Conservation (phyloP, 2,329 filamentous ascomycete genomes). For the Dryadomyces quercus-mongolicae region DNA sequence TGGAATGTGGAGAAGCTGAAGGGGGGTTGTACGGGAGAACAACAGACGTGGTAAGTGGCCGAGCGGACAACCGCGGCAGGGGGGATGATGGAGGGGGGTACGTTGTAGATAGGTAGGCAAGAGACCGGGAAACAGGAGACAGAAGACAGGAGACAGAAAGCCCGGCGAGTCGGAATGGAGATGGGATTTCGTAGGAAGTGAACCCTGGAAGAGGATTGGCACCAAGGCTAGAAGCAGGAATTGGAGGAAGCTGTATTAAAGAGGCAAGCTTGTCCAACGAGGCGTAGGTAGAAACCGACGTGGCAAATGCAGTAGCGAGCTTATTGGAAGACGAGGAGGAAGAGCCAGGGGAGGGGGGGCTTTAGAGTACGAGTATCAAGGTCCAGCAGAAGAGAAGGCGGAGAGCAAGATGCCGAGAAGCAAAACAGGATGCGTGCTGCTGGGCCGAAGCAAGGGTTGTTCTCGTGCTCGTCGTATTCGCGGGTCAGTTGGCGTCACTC, state of each 20-base stretch:
- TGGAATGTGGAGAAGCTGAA: constrained; percentile 9
- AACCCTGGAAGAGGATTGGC: background rate
- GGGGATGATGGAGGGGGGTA: no score
- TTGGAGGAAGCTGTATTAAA: background rate
- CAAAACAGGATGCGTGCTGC: background rate
- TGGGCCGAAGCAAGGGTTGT: background rate
- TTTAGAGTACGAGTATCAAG: background rate
- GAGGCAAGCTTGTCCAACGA: background rate
- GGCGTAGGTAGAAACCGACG: background rate
- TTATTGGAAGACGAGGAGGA: background rate
- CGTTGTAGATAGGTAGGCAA: background rate
- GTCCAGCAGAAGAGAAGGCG: background rate
- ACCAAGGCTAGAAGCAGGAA: background rate
- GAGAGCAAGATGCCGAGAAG: no score
- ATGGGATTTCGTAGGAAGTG: background rate
- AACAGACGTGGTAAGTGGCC: background rate
- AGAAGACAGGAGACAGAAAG: background rate
- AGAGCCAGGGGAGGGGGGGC: background rate
- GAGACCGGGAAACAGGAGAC: background rate
- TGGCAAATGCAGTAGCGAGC: background rate
- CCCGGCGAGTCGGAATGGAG: background rate
- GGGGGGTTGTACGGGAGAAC: background rate
- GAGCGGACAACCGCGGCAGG: background rate
- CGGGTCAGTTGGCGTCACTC: background rate
- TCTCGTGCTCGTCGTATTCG: background rate